Evolutionary conservation across 2,329 filamentous ascomycete genomes (phyloP), one percentile per base, ranked within the genome.

Genomic region (Talaromyces sp.): DNA sequence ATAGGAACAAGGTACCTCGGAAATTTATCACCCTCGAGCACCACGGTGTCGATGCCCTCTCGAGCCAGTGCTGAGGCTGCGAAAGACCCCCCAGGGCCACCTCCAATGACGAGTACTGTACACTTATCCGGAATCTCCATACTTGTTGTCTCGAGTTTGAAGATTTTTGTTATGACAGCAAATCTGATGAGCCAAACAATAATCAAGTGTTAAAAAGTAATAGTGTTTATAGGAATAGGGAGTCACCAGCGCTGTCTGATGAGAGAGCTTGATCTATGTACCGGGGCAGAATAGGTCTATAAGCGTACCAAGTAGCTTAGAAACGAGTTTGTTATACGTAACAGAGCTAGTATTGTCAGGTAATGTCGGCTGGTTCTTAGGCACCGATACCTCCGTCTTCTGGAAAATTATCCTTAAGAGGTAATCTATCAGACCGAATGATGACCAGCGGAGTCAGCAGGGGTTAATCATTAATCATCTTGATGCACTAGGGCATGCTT

Each of bases 11-110:
- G 9, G n/a, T 72, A 73, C 70, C 75, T 69, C 10, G 75, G 76
- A 54, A 77, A 76, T 26, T 67, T 72, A 7, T 80, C 78, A 2
- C 74, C 74, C 57, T 81, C 79, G 2, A 81, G 65, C 0, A 80
- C 32, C 3, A 81, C 77, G 3, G 67, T 67, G 41, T 78, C 72
- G 12, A 81, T 65, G 1, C 77, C 78, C 63, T 81, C 79, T 0
- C 77, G 74, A 0, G 78, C 79, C 9, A 81, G 66, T 0, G 66
- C 74, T 0, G 73, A 62, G 4, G 79, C 77, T 1, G 77, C 62
- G 56, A 79, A 81, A 0, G 79, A 81, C 3, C 79, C 79, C 0
- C 53, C 63, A 12, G 63, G 62, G 1, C 63, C 63, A 21, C 63
- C 63, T 19, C 63, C 63, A 19, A 65, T 64, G 72, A 29, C 74